Percentiles rank a stretch among this genome's conserved stretches.
Conservation (phyloP, 2,329 filamentous ascomycete genomes). For the Trichoderma breve region DNA sequence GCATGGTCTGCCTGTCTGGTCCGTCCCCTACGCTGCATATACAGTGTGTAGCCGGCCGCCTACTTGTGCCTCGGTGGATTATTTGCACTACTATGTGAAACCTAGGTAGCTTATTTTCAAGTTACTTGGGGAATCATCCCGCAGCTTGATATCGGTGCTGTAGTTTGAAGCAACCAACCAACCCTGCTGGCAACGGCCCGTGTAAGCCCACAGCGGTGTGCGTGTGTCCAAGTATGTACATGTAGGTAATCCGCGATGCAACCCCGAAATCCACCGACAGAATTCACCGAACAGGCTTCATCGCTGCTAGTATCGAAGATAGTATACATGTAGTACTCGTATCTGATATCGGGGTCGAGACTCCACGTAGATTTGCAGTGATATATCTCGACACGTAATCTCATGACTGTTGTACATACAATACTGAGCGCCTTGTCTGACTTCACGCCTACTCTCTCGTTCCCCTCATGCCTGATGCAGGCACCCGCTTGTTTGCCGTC, state of each 20-base stretch:
- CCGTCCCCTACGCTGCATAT: background rate
- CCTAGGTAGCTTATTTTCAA: background rate
- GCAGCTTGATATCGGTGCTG: background rate
- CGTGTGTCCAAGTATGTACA: background rate
- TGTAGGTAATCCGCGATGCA: background rate
- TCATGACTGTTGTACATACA: background rate
- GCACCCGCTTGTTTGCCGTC: background rate
- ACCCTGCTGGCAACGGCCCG: background rate
- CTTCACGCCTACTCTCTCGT: background rate
- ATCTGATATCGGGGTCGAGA: background rate
- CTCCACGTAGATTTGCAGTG: background rate
- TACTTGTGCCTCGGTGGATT: background rate
- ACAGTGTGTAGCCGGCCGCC: background rate
- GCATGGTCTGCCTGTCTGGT: background rate
- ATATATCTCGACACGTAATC: background rate
- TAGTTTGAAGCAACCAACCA: background rate
- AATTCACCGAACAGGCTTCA: background rate
- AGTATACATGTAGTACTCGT: background rate
- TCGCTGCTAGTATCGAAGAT: background rate
- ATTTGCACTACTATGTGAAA: background rate
- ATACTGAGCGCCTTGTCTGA: background rate
- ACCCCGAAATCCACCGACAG: constrained; percentile 1
- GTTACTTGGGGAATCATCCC: background rate
- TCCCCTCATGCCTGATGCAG: background rate
- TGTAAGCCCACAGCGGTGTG: background rate